phyloP scores from a whole-genome alignment of 148 eudicot genomes.

The Diospyros kaki region DNA sequence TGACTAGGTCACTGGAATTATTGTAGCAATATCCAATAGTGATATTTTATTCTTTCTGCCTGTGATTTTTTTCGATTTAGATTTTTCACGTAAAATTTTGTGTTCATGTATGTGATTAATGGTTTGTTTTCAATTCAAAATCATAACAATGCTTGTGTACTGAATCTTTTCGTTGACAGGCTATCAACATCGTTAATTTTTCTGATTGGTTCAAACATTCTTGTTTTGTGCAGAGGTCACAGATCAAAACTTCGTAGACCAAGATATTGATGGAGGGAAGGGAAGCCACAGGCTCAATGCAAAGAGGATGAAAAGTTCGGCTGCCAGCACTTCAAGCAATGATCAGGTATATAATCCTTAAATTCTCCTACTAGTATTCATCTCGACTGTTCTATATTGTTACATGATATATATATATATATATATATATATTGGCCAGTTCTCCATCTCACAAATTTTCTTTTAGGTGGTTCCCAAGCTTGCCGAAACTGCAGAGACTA shows the following conservation, averaged over 20 bases:
- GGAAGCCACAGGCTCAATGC: slow-evolving; percentile 12
- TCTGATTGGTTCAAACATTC: background rate
- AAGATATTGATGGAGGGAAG: slow-evolving; percentile 33
- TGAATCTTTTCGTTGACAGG: background rate
- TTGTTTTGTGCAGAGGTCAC: slow-evolving; percentile 49
- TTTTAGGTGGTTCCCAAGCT: slow-evolving; percentile 35
- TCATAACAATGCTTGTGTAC: no score
- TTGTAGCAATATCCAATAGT: no score
- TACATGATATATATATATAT: no score
- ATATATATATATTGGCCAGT: background rate
- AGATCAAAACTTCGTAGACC: slow-evolving; percentile 77
- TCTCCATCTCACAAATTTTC: slow-evolving; percentile 5
- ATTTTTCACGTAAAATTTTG: no score
- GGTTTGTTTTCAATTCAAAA: no score
- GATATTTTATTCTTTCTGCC: no score
- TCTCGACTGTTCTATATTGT: no score
- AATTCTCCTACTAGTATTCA: no score
- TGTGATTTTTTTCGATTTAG: no score
- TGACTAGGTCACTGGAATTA: no score
- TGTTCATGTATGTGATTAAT: no score
- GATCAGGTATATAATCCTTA: slow-evolving; percentile 21
- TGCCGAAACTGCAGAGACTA: slow-evolving; percentile 2
- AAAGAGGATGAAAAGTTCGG: slow-evolving; percentile 43
- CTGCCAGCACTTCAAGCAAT: slow-evolving; percentile 21
- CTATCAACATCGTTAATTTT: background rate